Base-by-base conservation (phyloP, 1,284 basidiomycete species). In the Trichosporon sp. region DNA sequence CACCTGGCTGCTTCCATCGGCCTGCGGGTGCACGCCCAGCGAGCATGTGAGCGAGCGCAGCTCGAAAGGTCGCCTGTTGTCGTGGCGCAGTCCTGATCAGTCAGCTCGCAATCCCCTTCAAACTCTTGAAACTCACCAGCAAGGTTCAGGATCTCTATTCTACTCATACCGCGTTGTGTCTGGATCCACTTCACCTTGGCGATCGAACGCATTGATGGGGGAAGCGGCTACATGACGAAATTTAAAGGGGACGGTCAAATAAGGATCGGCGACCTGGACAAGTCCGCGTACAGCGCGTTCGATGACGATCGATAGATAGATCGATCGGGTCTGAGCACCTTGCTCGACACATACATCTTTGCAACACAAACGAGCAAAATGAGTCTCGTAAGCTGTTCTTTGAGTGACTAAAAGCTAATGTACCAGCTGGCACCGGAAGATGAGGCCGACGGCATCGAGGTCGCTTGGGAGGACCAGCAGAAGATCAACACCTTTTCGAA, bases 381-480 rank as follows among this genome's bases (percentile, higher is more conserved):
- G 75, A 77, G 75, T 60, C 60, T 75, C 57, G 75, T 75, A 37
- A 57, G 65, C 40, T 44, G 32, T 9, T n/a, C 29, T 19, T 3
- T 21, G 1, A 21, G 10, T 10, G 21, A 8, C 21, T 5, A 11
- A 23, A n/a, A 58, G 44, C 60, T 65, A 32, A 64, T 59, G 2
- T 21, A 11, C 5, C 59, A 65, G 58, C 46, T 66, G 13, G 86
- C 87, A 68, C 88, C 91, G 73, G 89, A 92, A 63, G 91, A 94
- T 78, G 85, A 82, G 62, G 87, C 89, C 60, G 91, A 94, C 71
- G 86, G 87, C 36, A 82, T 84, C 65, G 91, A 95, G 78, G 94
- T 97, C 58, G 92, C 91, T 27, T 95, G 92, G 93, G 91, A 94
- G 85, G 95, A 99, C 79, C 95, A 98, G 80, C 87, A 93, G 72